These are phyloP conservation scores for Alloteropsis semialata DNA, from an alignment of 176 grass and related monocot genomes.

Conservation along the genomic window DNA sequence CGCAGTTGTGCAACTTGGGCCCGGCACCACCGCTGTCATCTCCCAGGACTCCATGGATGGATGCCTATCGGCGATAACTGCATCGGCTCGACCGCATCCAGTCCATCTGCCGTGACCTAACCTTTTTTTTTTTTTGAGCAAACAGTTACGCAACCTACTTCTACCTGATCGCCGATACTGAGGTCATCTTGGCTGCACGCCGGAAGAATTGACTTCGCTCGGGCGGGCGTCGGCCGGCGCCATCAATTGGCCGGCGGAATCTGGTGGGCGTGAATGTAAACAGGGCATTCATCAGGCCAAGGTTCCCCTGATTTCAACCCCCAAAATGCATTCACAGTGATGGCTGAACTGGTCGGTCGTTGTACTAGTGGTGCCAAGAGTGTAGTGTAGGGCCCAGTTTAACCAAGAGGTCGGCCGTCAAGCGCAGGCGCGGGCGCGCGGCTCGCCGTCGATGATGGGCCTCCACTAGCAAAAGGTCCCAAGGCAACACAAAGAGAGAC, in stretches of 20 bases:
- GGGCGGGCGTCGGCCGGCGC: neutral
- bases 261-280: neutral
- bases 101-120: slow-evolving; percentile 4
- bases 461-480: slow-evolving; percentile 8
- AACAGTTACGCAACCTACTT: neutral
- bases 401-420: slow-evolving; percentile 5
- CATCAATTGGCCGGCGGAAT: slow-evolving; percentile 21
- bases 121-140: neutral
- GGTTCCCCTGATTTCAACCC: neutral
- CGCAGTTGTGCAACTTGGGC: slow-evolving; percentile 4
- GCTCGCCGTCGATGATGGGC: neutral
- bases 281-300: neutral
- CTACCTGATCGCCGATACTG: too few species aligned
- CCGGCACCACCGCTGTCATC: neutral
- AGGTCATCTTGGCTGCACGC: neutral
- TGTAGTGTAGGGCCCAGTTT: neutral
- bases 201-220: neutral
- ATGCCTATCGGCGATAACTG: neutral
- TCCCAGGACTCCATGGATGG: neutral
- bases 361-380: neutral
- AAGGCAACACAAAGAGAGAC: neutral
- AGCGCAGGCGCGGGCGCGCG: neutral
- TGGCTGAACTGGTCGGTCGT: neutral
- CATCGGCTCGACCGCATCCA: neutral
- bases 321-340: neutral